Evolutionary conservation across 805 yeast genomes (phyloP).

Genomic region (Starmera caribaea): DNA sequence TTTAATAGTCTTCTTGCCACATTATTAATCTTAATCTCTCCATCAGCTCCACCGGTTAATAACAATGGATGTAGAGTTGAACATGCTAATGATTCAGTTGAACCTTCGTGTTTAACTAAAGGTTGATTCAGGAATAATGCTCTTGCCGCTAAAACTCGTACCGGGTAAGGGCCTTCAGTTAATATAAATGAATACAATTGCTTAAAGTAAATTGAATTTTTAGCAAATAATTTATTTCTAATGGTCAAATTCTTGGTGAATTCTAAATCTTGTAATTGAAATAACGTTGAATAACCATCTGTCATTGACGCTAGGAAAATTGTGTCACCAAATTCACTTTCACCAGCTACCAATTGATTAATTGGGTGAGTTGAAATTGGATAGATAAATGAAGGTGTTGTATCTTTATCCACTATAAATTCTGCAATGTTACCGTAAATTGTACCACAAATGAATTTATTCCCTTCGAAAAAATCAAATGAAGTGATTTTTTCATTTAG

Average conservation of each 20-base stretch:
- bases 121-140: slow-evolving; percentile 23
- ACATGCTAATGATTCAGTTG: slow-evolving; percentile 28
- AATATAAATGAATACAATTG: slow-evolving; percentile 27
- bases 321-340: slow-evolving; percentile 23
- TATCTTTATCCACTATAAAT: slow-evolving; percentile 26
- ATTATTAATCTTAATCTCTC: slow-evolving; percentile 32
- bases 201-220: slow-evolving; percentile 20
- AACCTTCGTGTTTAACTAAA: slow-evolving; percentile 30
- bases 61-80: slow-evolving; percentile 38
- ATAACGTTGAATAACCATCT: slow-evolving; percentile 31
- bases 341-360: slow-evolving; percentile 23
- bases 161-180: slow-evolving; percentile 30
- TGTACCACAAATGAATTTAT: slow-evolving; percentile 45
- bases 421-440: slow-evolving; percentile 53
- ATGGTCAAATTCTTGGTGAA: slow-evolving; percentile 20
- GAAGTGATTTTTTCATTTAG: slow-evolving; percentile 29
- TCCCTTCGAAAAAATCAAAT: slow-evolving; percentile 36
- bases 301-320: slow-evolving; percentile 26
- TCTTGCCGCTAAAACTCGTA: slow-evolving; percentile 27
- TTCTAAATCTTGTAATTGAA: slow-evolving; percentile 23
- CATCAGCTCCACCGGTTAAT: slow-evolving; percentile 41
- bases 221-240: slow-evolving; percentile 23
- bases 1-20: slow-evolving; percentile 26
- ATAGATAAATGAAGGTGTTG: slow-evolving; percentile 26
- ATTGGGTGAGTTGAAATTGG: slow-evolving; percentile 31